Conservation (phyloP, 495 filamentous ascomycete genomes). For the Articulospora tetracladia region DNA sequence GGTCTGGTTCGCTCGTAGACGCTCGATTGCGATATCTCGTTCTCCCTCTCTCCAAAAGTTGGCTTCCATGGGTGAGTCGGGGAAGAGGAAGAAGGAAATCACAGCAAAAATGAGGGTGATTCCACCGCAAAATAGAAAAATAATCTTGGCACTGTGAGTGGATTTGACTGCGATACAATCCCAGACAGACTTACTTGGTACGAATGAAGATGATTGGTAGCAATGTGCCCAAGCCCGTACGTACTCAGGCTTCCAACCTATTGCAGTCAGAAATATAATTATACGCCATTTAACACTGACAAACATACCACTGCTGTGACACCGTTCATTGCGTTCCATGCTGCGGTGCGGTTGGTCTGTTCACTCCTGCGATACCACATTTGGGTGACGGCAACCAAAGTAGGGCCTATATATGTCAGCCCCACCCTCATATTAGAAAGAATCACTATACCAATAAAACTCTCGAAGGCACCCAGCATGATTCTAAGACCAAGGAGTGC, state of each 20-base stretch:
- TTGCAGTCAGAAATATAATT: not conserved
- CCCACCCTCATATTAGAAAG: not conserved
- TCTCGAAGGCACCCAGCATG: constrained; percentile 1
- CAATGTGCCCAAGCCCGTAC: constrained; percentile 4
- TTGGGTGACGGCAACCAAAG: constrained; percentile 54
- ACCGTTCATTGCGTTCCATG: constrained; percentile 26
- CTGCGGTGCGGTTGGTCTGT: constrained; percentile 50
- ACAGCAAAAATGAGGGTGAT: constrained; percentile 43
- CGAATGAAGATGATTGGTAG: not conserved
- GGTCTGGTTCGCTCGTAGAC: constrained; percentile 56
- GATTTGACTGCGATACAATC: too few species aligned
- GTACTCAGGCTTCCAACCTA: not conserved
- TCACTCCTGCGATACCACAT: constrained; percentile 59
- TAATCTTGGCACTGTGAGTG: too few species aligned
- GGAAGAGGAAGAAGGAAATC: constrained; percentile 45
- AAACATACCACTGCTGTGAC: not conserved
- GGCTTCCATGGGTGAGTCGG: constrained; percentile 49
- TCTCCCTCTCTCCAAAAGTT: constrained; percentile 52
- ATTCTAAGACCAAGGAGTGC: constrained; percentile 54
- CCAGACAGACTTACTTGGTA: too few species aligned
- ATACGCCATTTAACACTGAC: not conserved
- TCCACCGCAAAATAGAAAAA: constrained; percentile 48
- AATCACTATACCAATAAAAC: constrained; percentile 27
- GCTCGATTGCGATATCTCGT: constrained; percentile 33
- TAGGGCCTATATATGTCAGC: constrained; percentile 39